Base-by-base conservation (phyloP, 2,329 filamentous ascomycete genomes). In the Alternaria novae-zelandiae region DNA sequence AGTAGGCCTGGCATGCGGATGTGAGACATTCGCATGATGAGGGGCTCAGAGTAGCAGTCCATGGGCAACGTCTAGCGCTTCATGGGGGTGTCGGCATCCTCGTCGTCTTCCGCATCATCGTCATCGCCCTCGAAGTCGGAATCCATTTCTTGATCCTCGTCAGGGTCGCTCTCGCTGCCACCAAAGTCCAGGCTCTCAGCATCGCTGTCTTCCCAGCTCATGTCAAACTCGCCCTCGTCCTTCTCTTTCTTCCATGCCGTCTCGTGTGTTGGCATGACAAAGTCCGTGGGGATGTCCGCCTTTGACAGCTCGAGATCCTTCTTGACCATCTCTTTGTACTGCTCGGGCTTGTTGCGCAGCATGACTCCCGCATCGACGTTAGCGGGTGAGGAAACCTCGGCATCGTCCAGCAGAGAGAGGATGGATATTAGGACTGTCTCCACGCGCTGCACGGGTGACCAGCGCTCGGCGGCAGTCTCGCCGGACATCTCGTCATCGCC, bases 341-440 rank as follows among this genome's bases (percentile, higher is more conserved):
- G 80, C 2, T 84, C 83, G 0, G 89, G 88, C 30, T 90, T 82
- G 71, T 94, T 93, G 64, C 95, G 90, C 74, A 96, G 90, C 84
- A 94, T 87, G 23, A 97, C 91, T 61, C 93, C 89, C 2, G 96
- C 95, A 71, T 98, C 95, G 59, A 98, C 94, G 78, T 98, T 98
- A 67, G 95, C 96, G 0, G 96, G 93, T 0, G 94, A 97, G 71
- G 90, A 93, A 74, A 96, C 93, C 80, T 99, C 95, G 13, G 95
- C 93, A 73, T 97, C 93, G 78, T 98, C 96, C 59, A 99, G 89
- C 3, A 99, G 88, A 6, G 96, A 91, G 8, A 98, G 87, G 17
- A 98, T 92, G 9, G 93, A 97, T 66, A 97, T 93, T 17, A 99
- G 87, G 36, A 99, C 94, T 3, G 94, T 96, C 82, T 98, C 96